Percentiles rank a stretch among this genome's conserved stretches.
phyloP scores from a whole-genome alignment of 345 rosid species.

The Gossypioides kirkii region DNA sequence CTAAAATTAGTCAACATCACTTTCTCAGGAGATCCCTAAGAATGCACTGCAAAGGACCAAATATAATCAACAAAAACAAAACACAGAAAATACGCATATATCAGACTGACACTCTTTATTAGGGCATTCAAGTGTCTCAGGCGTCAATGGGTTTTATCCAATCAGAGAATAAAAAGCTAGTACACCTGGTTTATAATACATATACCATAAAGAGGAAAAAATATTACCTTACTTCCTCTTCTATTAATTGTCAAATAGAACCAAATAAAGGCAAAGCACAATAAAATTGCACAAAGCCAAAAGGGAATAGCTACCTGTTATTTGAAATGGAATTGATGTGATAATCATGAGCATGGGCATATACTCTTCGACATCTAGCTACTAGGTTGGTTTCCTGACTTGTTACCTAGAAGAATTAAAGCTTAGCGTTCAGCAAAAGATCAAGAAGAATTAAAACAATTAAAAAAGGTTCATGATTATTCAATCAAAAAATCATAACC shows the following conservation, averaged over 20 bases:
- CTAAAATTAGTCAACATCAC: background rate
- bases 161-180: background rate
- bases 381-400: conserved; percentile 73
- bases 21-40: background rate
- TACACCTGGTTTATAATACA: background rate
- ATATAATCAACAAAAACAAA: background rate
- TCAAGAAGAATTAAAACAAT: background rate
- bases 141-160: background rate
- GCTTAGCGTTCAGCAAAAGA: background rate
- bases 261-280: background rate
- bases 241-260: background rate
- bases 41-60: background rate
- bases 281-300: background rate
- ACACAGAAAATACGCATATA: background rate
- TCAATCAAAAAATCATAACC: background rate
- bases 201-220: background rate
- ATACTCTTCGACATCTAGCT: conserved; percentile 93
- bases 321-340: conserved; percentile 96
- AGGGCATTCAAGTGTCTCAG: background rate
- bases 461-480: background rate
- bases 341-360: conserved; percentile 99
- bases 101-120: background rate
- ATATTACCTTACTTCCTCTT: background rate
- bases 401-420: conserved; percentile 49
- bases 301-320: conserved; percentile 57